phyloP scores from a whole-genome alignment of 352 stramenopile species.

The Phytopythium montanum region DNA sequence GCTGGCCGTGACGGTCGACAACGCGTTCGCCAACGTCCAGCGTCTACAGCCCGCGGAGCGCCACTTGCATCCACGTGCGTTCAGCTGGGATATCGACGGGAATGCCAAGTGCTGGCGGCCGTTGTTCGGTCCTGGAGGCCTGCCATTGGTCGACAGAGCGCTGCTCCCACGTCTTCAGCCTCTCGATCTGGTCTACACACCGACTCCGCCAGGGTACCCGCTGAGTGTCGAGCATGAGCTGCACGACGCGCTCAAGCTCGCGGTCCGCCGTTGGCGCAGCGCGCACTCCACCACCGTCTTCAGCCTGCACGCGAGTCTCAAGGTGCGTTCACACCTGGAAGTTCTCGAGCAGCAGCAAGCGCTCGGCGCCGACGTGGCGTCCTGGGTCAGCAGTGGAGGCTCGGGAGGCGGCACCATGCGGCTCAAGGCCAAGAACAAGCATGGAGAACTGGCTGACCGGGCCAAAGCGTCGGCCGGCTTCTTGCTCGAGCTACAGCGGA shows the following conservation, averaged over 20 bases:
- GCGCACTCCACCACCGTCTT: conserved; percentile 81
- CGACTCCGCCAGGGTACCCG: conserved; percentile 47
- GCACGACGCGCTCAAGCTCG: conserved; percentile 74
- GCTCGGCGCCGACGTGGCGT: conserved; percentile 6
- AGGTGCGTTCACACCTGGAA: conserved; percentile 69
- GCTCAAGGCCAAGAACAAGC: conserved; percentile 9
- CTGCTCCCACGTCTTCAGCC: conserved; percentile 49
- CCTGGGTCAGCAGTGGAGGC: neutral
- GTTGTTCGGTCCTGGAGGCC: conserved; percentile 50
- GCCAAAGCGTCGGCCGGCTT: conserved; percentile 15
- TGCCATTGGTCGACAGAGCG: conserved; percentile 6
- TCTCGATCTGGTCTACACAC: conserved; percentile 50
- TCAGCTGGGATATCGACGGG: conserved; percentile 82
- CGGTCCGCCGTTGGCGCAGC: conserved; percentile 89
- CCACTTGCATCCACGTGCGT: conserved; percentile 31
- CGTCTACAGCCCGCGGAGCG: conserved; percentile 17
- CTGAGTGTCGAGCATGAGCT: conserved; percentile 78
- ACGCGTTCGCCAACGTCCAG: conserved; percentile 91
- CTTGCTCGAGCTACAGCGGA: conserved; percentile 26
- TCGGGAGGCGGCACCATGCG: conserved; percentile 8
- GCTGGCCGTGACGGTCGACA: conserved; percentile 85
- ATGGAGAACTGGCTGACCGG: neutral
- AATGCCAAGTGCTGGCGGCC: conserved; percentile 85
- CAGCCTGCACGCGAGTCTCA: conserved; percentile 79
- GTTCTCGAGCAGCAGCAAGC: conserved; percentile 47